Percentiles rank a stretch among this genome's conserved stretches.
These are phyloP conservation scores for Uronychia setigera DNA, from an alignment of 73 alveolate genomes.

Conservation along the genomic window DNA sequence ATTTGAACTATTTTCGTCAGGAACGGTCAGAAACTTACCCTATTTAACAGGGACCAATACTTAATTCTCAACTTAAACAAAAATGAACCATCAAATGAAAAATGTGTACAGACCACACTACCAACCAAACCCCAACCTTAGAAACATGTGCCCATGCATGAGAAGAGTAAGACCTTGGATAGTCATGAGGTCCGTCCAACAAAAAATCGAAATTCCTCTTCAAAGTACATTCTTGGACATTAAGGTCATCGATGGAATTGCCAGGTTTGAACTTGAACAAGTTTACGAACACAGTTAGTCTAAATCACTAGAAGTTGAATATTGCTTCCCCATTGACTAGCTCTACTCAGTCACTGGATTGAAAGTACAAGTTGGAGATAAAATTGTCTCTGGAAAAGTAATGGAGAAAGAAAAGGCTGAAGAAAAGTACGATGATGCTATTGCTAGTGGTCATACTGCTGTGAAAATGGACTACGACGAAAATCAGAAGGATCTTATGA, in stretches of 20 bases:
- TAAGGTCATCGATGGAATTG: background rate
- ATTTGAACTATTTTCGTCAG: too few species aligned
- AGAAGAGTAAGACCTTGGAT: too few species aligned
- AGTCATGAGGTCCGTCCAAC: too few species aligned
- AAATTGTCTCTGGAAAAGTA: constrained; percentile 65
- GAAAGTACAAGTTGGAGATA: constrained; percentile 26
- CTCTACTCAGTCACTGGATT: background rate
- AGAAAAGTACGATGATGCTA: constrained; percentile 80
- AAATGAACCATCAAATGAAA: too few species aligned
- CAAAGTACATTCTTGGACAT: background rate
- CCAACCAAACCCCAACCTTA: too few species aligned
- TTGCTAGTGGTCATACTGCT: constrained; percentile 55
- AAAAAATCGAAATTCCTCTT: background rate
- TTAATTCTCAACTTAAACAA: too few species aligned
- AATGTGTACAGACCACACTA: too few species aligned
- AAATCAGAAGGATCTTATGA: constrained; percentile 8
- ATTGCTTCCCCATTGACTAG: background rate
- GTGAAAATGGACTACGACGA: constrained; percentile 33
- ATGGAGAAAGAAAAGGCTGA: constrained; percentile 79
- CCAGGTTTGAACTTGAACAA: background rate
- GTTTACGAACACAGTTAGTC: background rate
- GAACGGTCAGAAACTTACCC: too few species aligned
- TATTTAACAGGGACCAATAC: too few species aligned
- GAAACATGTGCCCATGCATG: too few species aligned
- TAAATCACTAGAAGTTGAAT: background rate